Conservation (phyloP, 2,329 filamentous ascomycete species). For the Cladosporium colombiae region DNA sequence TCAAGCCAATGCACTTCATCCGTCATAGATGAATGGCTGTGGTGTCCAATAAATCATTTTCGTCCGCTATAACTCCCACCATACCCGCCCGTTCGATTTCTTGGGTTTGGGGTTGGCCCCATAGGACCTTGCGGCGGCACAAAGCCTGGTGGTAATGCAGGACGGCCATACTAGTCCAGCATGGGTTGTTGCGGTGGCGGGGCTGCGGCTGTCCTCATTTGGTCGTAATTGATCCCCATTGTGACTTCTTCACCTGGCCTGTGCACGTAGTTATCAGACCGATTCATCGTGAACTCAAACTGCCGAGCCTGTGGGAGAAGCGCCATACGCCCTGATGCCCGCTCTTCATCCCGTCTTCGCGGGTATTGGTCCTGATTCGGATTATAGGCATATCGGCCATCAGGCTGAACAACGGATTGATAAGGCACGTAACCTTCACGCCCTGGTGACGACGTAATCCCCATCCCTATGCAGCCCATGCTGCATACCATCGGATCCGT, state of each 20-base stretch:
- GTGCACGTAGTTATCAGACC: neutral
- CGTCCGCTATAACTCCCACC: neutral
- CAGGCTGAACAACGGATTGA: neutral
- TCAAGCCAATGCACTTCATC: neutral
- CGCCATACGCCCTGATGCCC: neutral
- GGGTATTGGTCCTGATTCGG: neutral
- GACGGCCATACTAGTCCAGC: neutral
- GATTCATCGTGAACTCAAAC: neutral
- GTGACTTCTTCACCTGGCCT: neutral
- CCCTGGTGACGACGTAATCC: neutral
- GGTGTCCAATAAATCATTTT: neutral
- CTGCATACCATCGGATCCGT: neutral
- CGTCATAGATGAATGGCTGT: neutral
- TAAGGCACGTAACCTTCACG: neutral
- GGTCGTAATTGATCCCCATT: neutral
- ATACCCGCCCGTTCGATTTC: neutral
- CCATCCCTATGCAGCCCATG: neutral
- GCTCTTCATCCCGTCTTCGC: neutral
- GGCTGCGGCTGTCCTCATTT: neutral
- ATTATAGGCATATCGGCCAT: slow-evolving; percentile 1
- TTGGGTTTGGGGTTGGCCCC: neutral
- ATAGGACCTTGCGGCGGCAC: neutral
- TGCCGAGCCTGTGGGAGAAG: neutral
- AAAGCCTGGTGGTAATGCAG: neutral
- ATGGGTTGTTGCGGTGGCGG: neutral